These are phyloP conservation scores for Baudoinia panamericana DNA, from an alignment of 495 filamentous ascomycete genomes.

Conservation along the genomic window DNA sequence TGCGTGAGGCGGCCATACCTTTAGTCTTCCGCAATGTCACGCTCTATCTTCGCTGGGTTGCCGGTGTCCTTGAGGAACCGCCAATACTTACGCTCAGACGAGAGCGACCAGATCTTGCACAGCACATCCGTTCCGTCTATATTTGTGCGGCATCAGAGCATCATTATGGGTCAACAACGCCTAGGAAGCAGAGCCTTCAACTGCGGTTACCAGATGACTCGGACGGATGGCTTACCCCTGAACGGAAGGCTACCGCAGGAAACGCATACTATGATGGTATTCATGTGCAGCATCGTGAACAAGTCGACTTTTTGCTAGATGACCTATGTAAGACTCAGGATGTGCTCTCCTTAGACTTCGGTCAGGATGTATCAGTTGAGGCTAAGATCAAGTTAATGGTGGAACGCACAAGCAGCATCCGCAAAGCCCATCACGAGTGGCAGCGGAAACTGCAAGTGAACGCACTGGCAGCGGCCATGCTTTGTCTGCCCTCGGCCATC, in stretches of 20 bases:
- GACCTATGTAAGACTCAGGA: too few relatives aligned
- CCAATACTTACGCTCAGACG: slow-evolving; percentile 2
- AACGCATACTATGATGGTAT: too few relatives aligned
- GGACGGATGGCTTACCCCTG: slow-evolving; percentile 4
- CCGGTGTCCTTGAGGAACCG: slow-evolving; percentile 8
- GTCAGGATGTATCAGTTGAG: too few relatives aligned
- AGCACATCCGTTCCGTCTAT: slow-evolving; percentile 9
- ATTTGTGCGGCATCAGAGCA: too few relatives aligned
- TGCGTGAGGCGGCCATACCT: slow-evolving; percentile 7
- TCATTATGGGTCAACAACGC: too few relatives aligned
- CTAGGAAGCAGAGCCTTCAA: too few relatives aligned
- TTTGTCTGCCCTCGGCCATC: slow-evolving; percentile 9
- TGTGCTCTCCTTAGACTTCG: too few relatives aligned
- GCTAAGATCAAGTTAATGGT: too few relatives aligned
- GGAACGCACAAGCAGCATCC: neutral
- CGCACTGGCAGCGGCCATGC: slow-evolving; percentile 7
- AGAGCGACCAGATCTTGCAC: slow-evolving; percentile 4
- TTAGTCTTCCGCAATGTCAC: slow-evolving; percentile 11
- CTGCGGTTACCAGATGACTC: neutral
- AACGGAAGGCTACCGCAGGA: too few relatives aligned
- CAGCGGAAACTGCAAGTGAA: slow-evolving; percentile 5
- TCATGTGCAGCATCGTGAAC: too few relatives aligned
- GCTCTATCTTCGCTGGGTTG: slow-evolving; percentile 9
- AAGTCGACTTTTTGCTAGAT: too few relatives aligned
- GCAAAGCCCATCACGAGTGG: neutral